Base-by-base conservation (phyloP, 2,329 filamentous ascomycete genomes). In the Helotiales sp. region DNA sequence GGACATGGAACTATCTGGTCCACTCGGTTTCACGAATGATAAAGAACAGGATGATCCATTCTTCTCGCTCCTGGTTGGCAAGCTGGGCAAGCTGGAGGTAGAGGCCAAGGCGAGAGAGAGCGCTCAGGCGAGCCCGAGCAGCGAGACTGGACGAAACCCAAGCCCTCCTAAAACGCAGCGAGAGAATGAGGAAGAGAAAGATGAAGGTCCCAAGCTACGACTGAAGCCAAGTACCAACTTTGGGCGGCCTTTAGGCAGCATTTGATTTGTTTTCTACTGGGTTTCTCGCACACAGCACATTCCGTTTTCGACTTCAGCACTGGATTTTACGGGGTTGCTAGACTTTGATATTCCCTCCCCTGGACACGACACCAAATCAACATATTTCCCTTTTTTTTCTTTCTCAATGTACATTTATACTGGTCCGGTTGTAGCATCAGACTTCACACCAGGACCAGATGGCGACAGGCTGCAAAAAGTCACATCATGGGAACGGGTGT, bases 141-240 rank as follows among this genome's bases (percentile, higher is more conserved):
- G 49, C 6, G 37, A 64, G 26, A 24, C 32, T 24, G 22, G 32
- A 17, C 24, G 49, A 54, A 22, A 30, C 15, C 45, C 13, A 22
- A 64, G 59, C 28, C 45, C 55, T n/a, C 43, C n/a, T 15, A n/a
- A 17, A 30, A 55, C 26, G 20, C 54, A 63, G n/a, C 58, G 64
- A 5, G 68, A 68, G 10, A 60, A 66, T 4, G 68, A 70, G 13
- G 69, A 64, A 30, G 71, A 70, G 22, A 68, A 69, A 26, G 74
- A 74, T 26, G 72, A 75, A 52, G 73, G 68, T 5, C 74, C 75
- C 10, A 57, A 37, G 8, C 60, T 76, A 30, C 70, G 66, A 58
- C 45, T 76, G 49, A 76, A 73, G 63, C 69, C 71, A 6, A 75
- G 70, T 37, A 54, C 70, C 40, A 76, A 76, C 49, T 76, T 76